A percentile compares a stretch with the other conserved stretches of the same genome.
Conservation (phyloP, 352 stramenopile species). For the Globisporangium nagaii region DNA sequence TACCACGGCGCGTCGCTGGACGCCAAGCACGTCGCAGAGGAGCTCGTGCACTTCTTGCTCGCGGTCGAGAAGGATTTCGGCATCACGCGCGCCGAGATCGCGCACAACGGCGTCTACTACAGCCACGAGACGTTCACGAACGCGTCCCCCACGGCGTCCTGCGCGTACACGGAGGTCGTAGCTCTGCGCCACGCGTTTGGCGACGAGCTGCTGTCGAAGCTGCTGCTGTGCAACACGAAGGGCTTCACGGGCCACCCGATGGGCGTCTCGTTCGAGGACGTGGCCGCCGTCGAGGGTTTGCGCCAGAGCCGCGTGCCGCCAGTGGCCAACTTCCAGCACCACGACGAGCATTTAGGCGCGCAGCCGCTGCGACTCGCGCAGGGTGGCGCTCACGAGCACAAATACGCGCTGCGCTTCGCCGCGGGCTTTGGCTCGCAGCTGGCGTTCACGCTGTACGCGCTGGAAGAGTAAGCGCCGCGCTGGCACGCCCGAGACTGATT, state of each 20-base stretch:
- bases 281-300: slow-evolving; percentile 91
- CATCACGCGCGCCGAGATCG: slow-evolving; percentile 90
- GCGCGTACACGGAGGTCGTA: slow-evolving; percentile 91
- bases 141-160: slow-evolving; percentile 88
- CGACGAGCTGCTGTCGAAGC: slow-evolving; percentile 53
- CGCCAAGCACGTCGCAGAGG: slow-evolving; percentile 89
- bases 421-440: slow-evolving; percentile 96
- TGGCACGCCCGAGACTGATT: too few relatives aligned
- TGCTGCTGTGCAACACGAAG: slow-evolving; percentile 92
- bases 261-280: slow-evolving; percentile 96
- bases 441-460: slow-evolving; percentile 92
- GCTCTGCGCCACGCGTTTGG: slow-evolving; percentile 64
- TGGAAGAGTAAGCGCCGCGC: slow-evolving; percentile 23
- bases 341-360: slow-evolving; percentile 69
- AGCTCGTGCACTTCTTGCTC: slow-evolving; percentile 88
- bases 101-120: slow-evolving; percentile 93
- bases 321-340: slow-evolving; percentile 88
- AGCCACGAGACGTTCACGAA: slow-evolving; percentile 97
- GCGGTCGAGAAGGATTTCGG: slow-evolving; percentile 88
- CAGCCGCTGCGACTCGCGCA: slow-evolving; percentile 43
- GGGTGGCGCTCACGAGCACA: slow-evolving; percentile 65
- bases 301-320: slow-evolving; percentile 80
- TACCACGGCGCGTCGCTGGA: slow-evolving; percentile 95
- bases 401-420: slow-evolving; percentile 94
- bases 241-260: slow-evolving; percentile 96